A percentile compares a stretch with the other conserved stretches of the same genome.
phyloP scores from a whole-genome alignment of 2,329 filamentous ascomycete genomes.

The Arthrinium phaeospermum region DNA sequence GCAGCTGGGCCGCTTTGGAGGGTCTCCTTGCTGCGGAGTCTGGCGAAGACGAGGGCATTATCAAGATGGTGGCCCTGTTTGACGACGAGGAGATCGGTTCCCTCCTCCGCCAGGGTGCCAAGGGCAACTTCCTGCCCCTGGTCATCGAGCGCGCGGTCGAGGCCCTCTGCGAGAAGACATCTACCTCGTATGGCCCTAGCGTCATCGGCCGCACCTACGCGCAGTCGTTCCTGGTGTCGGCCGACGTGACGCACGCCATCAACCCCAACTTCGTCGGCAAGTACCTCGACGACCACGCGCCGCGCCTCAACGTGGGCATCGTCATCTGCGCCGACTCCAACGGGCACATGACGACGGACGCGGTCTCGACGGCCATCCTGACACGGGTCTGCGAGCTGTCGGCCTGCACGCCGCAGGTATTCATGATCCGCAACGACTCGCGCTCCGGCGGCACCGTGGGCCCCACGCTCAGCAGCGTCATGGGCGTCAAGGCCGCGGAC shows the following conservation, averaged over 20 bases:
- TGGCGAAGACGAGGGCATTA: constrained; percentile 64
- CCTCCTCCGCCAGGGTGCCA: constrained; percentile 85
- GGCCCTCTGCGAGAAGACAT: constrained; percentile 50
- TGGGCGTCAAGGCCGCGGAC: constrained; percentile 84
- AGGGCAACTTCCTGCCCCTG: constrained; percentile 84
- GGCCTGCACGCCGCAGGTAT: constrained; percentile 77
- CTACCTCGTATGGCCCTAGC: constrained; percentile 57
- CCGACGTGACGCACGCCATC: constrained; percentile 91
- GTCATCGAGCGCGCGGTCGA: constrained; percentile 84
- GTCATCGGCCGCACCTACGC: constrained; percentile 84
- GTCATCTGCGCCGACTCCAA: constrained; percentile 83
- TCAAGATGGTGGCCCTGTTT: constrained; percentile 93
- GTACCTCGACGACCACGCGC: constrained; percentile 86
- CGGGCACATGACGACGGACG: constrained; percentile 95
- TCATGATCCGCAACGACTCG: constrained; percentile 94
- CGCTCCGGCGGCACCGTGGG: constrained; percentile 94
- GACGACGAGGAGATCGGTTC: constrained; percentile 98
- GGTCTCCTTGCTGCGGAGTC: constrained; percentile 74
- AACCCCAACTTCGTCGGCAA: constrained; percentile 90
- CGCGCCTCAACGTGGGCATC: constrained; percentile 87
- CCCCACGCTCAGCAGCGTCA: constrained; percentile 80
- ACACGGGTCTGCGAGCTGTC: constrained; percentile 77
- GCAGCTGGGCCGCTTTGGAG: constrained; percentile 89
- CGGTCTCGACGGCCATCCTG: constrained; percentile 81
- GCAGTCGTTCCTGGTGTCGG: constrained; percentile 88